phyloP scores from a whole-genome alignment of 225 moss, liverwort and hornwort genomes.

The Bryum argenteum region DNA sequence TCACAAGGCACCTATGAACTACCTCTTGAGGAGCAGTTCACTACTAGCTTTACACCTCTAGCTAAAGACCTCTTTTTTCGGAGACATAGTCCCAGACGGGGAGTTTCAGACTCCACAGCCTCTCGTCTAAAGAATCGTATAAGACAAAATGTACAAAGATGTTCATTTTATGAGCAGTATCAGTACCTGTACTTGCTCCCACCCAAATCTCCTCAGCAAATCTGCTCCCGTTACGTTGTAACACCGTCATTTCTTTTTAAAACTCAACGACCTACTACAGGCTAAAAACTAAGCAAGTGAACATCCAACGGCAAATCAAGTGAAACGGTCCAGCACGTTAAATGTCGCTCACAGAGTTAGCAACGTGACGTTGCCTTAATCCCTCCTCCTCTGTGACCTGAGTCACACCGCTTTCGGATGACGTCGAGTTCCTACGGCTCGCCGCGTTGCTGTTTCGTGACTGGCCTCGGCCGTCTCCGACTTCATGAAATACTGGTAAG shows the following conservation, averaged over 20 bases:
- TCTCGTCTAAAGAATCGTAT: conserved; percentile 30
- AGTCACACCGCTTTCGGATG: conserved; percentile 11
- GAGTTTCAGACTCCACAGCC: conserved; percentile 24
- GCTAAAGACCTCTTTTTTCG: background rate
- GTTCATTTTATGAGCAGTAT: conserved; percentile 8
- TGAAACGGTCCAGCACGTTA: background rate
- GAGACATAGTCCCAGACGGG: conserved; percentile 1
- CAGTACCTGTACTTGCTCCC: conserved; percentile 7
- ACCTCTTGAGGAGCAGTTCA: conserved; percentile 5
- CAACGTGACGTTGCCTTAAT: conserved; percentile 14
- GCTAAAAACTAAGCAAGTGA: background rate
- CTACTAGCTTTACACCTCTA: background rate
- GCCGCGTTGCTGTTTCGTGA: conserved; percentile 24
- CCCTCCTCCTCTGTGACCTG: background rate
- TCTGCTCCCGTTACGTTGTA: conserved; percentile 25
- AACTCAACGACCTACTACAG: background rate
- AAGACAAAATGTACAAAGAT: conserved; percentile 25
- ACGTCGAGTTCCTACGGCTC: conserved; percentile 1
- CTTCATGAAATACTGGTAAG: conserved; percentile 41
- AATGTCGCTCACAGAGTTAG: background rate
- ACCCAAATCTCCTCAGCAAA: conserved; percentile 18
- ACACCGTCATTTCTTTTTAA: conserved; percentile 8
- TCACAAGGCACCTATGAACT: background rate
- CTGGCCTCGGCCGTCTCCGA: conserved; percentile 38
- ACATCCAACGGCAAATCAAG: background rate